Evolutionary conservation across 2,329 filamentous ascomycete species (phyloP).

Genomic region (Xenoacremonium recifei): DNA sequence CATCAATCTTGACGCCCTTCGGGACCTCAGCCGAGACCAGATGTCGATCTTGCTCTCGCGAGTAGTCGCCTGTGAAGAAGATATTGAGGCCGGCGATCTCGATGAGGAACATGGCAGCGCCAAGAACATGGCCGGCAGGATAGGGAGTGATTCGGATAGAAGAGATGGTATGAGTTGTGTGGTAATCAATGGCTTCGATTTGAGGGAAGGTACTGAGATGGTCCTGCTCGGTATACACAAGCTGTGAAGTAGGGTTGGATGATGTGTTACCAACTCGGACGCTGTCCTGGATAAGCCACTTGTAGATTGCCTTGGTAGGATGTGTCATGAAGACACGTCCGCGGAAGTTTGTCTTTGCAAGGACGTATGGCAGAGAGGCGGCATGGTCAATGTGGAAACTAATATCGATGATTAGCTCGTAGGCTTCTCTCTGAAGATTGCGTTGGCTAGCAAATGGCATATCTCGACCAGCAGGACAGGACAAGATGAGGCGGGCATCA

Average conservation of each 20-base stretch:
- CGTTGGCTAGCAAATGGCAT: too few species aligned
- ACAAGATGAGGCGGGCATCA: conserved; percentile 27
- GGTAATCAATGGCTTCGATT: conserved; percentile 97
- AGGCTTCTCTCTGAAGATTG: too few species aligned
- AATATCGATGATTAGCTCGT: conserved; percentile 27
- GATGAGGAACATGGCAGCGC: conserved; percentile 96
- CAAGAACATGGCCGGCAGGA: conserved; percentile 95
- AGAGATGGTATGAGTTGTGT: conserved; percentile 95
- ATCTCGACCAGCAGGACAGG: conserved; percentile 23
- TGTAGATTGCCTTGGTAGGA: conserved; percentile 98
- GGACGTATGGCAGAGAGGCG: conserved; percentile 95
- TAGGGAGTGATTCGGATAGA: conserved; percentile 97
- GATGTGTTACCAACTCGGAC: conserved; percentile 80
- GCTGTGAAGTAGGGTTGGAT: conserved; percentile 62
- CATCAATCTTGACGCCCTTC: conserved; percentile 85
- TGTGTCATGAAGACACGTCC: conserved; percentile 99
- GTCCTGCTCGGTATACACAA: conserved; percentile 93
- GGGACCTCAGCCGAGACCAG: conserved; percentile 91
- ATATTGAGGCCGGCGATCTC: conserved; percentile 97
- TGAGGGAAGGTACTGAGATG: conserved; percentile 89
- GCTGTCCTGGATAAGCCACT: conserved; percentile 97
- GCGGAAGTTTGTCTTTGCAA: conserved; percentile 96
- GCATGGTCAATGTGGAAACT: conserved; percentile 99
- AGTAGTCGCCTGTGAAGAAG: conserved; percentile 97
- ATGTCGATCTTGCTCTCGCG: conserved; percentile 91